phyloP scores from a whole-genome alignment of 176 grass and related monocot species.

The Tuctoria greenei region DNA sequence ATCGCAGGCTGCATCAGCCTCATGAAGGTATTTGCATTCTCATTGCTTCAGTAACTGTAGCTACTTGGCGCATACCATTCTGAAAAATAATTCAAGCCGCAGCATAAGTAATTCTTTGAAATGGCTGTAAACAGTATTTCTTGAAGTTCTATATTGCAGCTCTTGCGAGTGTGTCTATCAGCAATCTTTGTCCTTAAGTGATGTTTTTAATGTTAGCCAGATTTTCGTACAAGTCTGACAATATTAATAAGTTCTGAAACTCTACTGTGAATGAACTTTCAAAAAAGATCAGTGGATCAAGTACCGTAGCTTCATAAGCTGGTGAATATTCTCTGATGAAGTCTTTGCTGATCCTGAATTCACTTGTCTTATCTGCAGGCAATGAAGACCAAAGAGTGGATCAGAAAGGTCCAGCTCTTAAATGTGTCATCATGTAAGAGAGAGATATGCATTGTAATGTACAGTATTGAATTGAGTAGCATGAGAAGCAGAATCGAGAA shows the following conservation, averaged over 20 bases:
- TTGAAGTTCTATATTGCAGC: not conserved
- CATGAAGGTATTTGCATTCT: conserved; percentile 60
- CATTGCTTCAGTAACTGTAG: conserved; percentile 11
- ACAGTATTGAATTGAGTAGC: conserved; percentile 40
- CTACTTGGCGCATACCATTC: not conserved
- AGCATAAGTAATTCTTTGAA: not conserved
- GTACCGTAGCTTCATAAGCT: not conserved
- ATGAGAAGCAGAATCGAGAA: conserved; percentile 31
- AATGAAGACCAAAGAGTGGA: conserved; percentile 78
- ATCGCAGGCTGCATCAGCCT: conserved; percentile 78
- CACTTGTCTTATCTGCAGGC: conserved; percentile 41
- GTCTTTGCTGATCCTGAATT: not conserved
- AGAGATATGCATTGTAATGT: conserved; percentile 36
- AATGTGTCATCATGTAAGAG: conserved; percentile 71
- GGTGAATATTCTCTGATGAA: not conserved
- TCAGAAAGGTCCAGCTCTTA: conserved; percentile 55
- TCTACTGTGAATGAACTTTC: not conserved
- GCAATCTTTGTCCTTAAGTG: not conserved
- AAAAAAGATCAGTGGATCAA: too few relatives aligned
- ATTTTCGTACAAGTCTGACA: not conserved
- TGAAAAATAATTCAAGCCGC: not conserved
- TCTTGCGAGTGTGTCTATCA: not conserved
- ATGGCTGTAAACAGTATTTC: not conserved
- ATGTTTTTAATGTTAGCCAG: not conserved
- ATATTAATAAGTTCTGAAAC: conserved; percentile 4